phyloP scores from a whole-genome alignment of 192 early-diverging fungal species.

The Mortierella antarctica region DNA sequence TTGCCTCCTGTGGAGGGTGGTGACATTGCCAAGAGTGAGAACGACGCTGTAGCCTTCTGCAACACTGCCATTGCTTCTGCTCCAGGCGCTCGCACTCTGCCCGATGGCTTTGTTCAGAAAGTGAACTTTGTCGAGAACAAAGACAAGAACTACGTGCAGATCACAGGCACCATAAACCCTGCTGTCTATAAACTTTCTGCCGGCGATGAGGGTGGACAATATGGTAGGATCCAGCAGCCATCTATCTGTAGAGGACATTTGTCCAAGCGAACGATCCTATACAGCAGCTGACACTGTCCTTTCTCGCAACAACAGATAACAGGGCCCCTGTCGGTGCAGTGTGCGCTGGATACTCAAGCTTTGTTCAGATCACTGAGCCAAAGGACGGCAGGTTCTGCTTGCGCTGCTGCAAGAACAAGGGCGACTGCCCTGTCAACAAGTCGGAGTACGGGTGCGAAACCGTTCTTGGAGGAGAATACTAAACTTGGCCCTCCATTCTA shows the following conservation, averaged over 20 bases:
- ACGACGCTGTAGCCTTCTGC: constrained; percentile 49
- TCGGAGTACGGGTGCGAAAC: constrained; percentile 9
- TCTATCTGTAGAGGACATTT: background rate
- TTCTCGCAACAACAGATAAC: background rate
- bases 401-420: constrained; percentile 31
- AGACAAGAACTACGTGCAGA: constrained; percentile 35
- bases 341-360: constrained; percentile 45
- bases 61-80: constrained; percentile 43
- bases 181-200: constrained; percentile 33
- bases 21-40: constrained; percentile 50
- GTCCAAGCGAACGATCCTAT: background rate
- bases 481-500: too few species aligned
- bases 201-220: constrained; percentile 48
- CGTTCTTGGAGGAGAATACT: constrained; percentile 16
- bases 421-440: constrained; percentile 9
- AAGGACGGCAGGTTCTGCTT: constrained; percentile 49
- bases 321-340: constrained; percentile 14
- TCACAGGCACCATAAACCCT: constrained; percentile 44
- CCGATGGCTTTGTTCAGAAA: constrained; percentile 49
- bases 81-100: constrained; percentile 37
- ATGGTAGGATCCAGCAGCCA: constrained; percentile 52
- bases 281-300: background rate
- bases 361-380: constrained; percentile 54
- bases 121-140: constrained; percentile 53
- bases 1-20: constrained; percentile 45